Evolutionary conservation across 208 protist species (phyloP).

Genomic region (Crithidia bombi): DNA sequence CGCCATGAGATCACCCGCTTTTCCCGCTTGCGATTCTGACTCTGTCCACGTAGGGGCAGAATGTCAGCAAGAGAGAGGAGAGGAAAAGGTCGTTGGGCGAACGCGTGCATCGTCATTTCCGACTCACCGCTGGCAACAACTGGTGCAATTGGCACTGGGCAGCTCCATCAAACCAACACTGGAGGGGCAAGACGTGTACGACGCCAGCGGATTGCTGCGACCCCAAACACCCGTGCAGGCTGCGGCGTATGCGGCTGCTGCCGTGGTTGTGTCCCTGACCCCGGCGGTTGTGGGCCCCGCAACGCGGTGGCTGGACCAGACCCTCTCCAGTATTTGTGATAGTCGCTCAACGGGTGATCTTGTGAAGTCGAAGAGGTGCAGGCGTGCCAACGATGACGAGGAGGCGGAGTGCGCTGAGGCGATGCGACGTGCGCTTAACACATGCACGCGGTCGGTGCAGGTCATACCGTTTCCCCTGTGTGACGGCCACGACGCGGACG

Average conservation of each 20-base stretch:
- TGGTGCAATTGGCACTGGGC: conserved; percentile 10
- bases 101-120: no score
- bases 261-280: conserved; percentile 2
- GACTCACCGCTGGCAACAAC: not conserved
- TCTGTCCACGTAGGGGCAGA: not conserved
- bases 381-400: not conserved
- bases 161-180: not conserved
- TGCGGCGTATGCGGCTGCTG: conserved; percentile 14
- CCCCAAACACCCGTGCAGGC: conserved; percentile 15
- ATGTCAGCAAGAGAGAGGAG: not conserved
- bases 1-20: not conserved
- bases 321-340: not conserved
- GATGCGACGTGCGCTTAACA: conserved; percentile 18
- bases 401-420: conserved; percentile 2
- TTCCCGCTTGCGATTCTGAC: not conserved
- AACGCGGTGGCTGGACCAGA: conserved; percentile 22
- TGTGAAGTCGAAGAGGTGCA: not conserved
- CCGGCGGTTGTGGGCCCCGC: conserved; percentile 7
- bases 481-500: conserved; percentile 26
- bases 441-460: conserved; percentile 23
- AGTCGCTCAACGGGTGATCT: no score
- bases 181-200: conserved; percentile 5
- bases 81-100: not conserved
- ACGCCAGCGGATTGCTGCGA: not conserved
- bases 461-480: conserved; percentile 28